Evolutionary conservation across 306 rosid species (phyloP), one percentile per base, ranked within the genome.

Genomic region (Mimosa pudica): DNA sequence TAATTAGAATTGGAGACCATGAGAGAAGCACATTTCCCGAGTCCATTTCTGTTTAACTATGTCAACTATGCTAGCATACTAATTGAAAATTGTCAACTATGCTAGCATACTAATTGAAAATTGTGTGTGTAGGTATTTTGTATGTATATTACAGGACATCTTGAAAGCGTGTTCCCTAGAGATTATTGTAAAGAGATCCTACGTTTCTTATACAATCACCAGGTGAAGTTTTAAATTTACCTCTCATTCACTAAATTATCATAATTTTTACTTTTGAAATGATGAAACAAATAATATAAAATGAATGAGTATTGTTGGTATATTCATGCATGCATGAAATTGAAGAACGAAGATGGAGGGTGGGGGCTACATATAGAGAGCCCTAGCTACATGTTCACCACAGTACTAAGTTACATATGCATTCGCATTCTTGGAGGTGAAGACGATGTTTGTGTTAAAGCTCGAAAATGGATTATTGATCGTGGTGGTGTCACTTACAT

Each of bases 361-460:
- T 92, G 96, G 94, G 96, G 97, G n/a, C 52, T 92, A 8, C 94
- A 92, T 57, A 82, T 92, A 7, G 92, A 89, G 77, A 93, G 97
- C 12, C 93, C 90, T 1, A 92, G 94, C 84, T 84, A 78, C 71
- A 92, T 89, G 97, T 90, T 92, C 14, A 68, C 92, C 76, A 90
- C 96, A 8, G 82, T 81, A 41, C 81, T 92, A 0, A 93, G 82
- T 79, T 93, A 93, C 49, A 79, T 86, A 52, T 78, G 88, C 2
- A 87, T 93, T 90, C 84, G 98, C 10, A 75, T 93, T 1, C 97
- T 93, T 30, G 97, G 89, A 4, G 93, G 97, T 30, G 77, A 54
- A n/a, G 80, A 92, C 58, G 60, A 88, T 81, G 93, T 91, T 47
- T 90, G 93, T 78, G 84, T 78, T 16, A 86, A 83, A 86, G 97